These are phyloP conservation scores for Raphanus sativus DNA, from an alignment of 345 rosid genomes.

Conservation along the genomic window DNA sequence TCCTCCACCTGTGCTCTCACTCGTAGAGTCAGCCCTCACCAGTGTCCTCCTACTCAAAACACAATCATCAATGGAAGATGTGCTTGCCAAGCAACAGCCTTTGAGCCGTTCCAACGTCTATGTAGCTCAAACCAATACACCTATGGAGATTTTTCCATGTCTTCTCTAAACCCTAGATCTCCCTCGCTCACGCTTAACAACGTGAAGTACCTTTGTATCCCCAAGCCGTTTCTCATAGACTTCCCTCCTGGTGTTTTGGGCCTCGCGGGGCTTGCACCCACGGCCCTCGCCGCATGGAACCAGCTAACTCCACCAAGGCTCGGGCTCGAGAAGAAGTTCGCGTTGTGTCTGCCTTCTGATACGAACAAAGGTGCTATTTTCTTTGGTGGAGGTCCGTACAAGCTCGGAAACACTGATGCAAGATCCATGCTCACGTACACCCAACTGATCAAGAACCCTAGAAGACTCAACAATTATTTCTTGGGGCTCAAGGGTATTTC, in stretches of 20 bases:
- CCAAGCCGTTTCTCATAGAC: constrained; percentile 20
- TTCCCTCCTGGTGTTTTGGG: constrained; percentile 41
- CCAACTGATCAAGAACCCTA: constrained; percentile 23
- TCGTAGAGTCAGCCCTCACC: constrained; percentile 5
- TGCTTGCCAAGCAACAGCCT: constrained; percentile 33
- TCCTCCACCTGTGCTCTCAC: constrained; percentile 27
- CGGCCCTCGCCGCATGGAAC: constrained; percentile 28
- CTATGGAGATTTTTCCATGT: constrained; percentile 4
- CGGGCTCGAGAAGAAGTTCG: constrained; percentile 33
- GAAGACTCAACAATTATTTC: constrained; percentile 31
- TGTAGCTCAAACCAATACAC: constrained; percentile 29
- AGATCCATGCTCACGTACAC: constrained; percentile 36
- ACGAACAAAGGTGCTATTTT: constrained; percentile 31
- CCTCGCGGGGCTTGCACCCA: constrained; percentile 35
- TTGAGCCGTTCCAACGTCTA: constrained; percentile 33
- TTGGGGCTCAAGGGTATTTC: constrained; percentile 33
- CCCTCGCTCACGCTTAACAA: constrained; percentile 3
- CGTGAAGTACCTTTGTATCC: constrained; percentile 32
- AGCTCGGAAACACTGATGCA: constrained; percentile 31
- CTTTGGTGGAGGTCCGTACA: constrained; percentile 42
- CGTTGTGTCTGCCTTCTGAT: constrained; percentile 43
- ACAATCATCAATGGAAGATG: constrained; percentile 21
- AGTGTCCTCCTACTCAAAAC: constrained; percentile 28
- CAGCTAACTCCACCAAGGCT: constrained; percentile 29
- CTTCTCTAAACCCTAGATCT: constrained; percentile 34